Evolutionary conservation across 75 land plant species (phyloP).

Genomic region (Picea glauca): DNA sequence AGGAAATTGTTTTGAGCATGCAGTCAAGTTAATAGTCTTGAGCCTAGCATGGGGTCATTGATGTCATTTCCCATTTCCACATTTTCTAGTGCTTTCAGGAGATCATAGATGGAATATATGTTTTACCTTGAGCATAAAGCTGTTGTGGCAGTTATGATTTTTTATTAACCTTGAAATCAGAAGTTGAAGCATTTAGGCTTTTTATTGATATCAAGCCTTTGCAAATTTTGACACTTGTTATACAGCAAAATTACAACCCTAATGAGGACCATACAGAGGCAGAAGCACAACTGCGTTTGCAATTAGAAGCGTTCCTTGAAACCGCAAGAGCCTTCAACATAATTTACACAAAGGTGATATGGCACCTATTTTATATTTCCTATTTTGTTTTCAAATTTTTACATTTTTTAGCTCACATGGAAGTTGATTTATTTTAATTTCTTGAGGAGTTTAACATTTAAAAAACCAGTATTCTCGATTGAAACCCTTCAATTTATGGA

Average conservation of each 20-base stretch:
- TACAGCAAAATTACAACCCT: conserved; percentile 85
- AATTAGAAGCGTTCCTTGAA: conserved; percentile 83
- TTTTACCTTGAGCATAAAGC: neutral
- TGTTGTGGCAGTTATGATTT: neutral
- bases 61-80: neutral
- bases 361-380: neutral
- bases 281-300: conserved; percentile 53
- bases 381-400: too few relatives aligned
- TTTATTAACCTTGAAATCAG: neutral
- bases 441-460: neutral
- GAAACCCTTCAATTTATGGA: neutral
- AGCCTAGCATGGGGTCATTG: neutral
- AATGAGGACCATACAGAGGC: conserved; percentile 85
- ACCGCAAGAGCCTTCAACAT: conserved; percentile 83
- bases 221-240: neutral
- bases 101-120: neutral
- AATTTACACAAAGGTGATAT: conserved; percentile 86
- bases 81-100: neutral
- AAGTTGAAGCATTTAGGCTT: neutral
- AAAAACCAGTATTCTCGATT: neutral
- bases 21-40: neutral
- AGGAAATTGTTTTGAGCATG: neutral
- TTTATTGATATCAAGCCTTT: neutral
- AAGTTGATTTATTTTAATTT: neutral
- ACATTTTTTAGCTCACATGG: neutral